Base-by-base conservation (phyloP, 75 land plant species). In the Pinus albicaulis region DNA sequence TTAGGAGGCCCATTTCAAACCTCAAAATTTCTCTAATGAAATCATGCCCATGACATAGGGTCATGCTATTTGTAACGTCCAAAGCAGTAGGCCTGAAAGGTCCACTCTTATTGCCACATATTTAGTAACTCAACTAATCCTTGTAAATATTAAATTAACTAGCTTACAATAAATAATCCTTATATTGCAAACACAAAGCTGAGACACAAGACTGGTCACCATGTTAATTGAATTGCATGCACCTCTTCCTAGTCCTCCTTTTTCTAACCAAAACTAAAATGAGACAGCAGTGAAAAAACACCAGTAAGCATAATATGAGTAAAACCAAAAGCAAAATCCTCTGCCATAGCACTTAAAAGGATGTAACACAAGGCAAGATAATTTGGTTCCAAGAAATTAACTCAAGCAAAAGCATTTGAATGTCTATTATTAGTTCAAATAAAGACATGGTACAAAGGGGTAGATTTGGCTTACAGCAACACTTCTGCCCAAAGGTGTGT, bases 401-500 rank as follows among this genome's bases (percentile, higher is more conserved):
- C 53, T 48, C 53, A 48, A 48, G 12, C 53, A 48, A 12, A 48
- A 10, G 53, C 53, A 48, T 10, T 48, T 48, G 10, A 48, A 48
- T 44, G 53, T 48, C 1, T 48, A 48, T 48, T 48, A 48, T 48
- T 48, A 48, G 53, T 48, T 48, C 53, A 48, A 48, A 48, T 48
- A 48, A 48, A 48, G 53, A 2, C 53, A 48, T 48, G 53, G 53
- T 10, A 34, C 17, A 26, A 44, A 48, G 15, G 15, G 7, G 6
- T 26, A 72, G 74, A 23, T 44, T 20, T 44, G n/a, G 86, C 98
- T 84, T 81, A 96, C 99, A 60, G 81, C 80, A 59, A 82, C 73
- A 69, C 88, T 82, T 79, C 81, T 90, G 74, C 99, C 99, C 55
- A 97, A 2, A 16, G 99, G 98, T 15, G 98, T 87, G 34, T 86